These are phyloP conservation scores for Shiraia sp. DNA, from an alignment of 2,329 filamentous ascomycete species.

Conservation along the genomic window DNA sequence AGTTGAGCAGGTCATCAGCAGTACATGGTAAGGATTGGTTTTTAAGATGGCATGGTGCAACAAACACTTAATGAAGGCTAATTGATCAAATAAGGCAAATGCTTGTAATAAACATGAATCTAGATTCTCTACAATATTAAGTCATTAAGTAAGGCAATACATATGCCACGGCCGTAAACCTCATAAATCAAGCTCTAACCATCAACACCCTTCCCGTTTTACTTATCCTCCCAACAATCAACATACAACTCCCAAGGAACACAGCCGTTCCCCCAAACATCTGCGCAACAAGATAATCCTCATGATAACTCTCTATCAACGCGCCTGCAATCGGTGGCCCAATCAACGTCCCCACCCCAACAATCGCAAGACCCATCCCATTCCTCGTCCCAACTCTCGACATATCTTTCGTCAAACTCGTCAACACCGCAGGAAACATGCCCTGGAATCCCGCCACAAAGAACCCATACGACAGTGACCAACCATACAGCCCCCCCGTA, in stretches of 20 bases:
- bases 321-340: conserved; percentile 54
- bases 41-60: too few relatives aligned
- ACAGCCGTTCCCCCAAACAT: conserved; percentile 44
- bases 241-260: conserved; percentile 29
- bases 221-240: conserved; percentile 33
- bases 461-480: conserved; percentile 51
- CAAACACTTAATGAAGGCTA: too few relatives aligned
- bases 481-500: conserved; percentile 46
- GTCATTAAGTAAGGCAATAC: too few relatives aligned
- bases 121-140: too few relatives aligned
- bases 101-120: too few relatives aligned
- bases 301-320: conserved; percentile 46
- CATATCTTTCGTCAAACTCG: conserved; percentile 52
- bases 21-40: too few relatives aligned
- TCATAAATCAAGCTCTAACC: conserved; percentile 24
- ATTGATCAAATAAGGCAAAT: too few relatives aligned
- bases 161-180: too few relatives aligned
- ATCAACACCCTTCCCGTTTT: conserved; percentile 35
- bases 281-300: conserved; percentile 51
- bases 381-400: conserved; percentile 52
- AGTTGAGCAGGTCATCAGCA: too few relatives aligned
- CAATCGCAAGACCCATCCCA: conserved; percentile 54
- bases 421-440: conserved; percentile 50
- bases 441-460: conserved; percentile 51
- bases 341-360: conserved; percentile 50